Base-by-base conservation (phyloP, 176 grass and related monocot species). In the Avena insularis region DNA sequence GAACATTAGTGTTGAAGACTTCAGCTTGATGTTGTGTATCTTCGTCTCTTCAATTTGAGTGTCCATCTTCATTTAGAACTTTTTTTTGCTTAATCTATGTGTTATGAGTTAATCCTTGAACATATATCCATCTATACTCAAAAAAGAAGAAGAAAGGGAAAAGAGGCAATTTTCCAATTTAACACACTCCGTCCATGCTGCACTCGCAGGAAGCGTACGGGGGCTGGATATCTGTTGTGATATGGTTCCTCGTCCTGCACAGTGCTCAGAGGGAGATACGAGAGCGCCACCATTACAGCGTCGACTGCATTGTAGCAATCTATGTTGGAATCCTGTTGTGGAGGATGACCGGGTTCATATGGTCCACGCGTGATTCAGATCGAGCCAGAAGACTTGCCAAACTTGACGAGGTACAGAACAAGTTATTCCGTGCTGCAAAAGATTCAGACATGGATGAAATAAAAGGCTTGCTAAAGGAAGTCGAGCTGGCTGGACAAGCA, bases 281-380 rank as follows among this genome's bases (percentile, higher is more conserved):
- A 0, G 93, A 98, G 38, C 92, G 92, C 4, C 89, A 98, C 57
- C 96, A 98, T 63, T 98, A 96, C 78, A 86, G 75, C 1, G 92
- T 94, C 6, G 96, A 98, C 82, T 98, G 93, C 27, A 36, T 98
- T 7, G 93, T 90, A 8, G 96, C 96, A n/a, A 94, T 98, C 79
- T 98, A 98, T 9, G 87, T 96, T 0, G 92, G 96, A 66, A 82
- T 98, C 73, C 84, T 98, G 11, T 62, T 96, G 58, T 98, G 96
- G 93, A 92, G 92, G 79, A 86, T 95, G 85, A 95, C 90, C 2
- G 35, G 86, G 33, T 96, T 96, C 88, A 88, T 98, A 61, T 98
- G 96, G 93, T 94, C 93, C 1, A 85, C 79, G 1, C 80, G 77
- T 51, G 93, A 93, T 63, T 58, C 48, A 9, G 67, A 60, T 46